A percentile compares a stretch with the other conserved stretches of the same genome.
phyloP scores from a whole-genome alignment of 164 flowering plant species.

The Euptelea pleiosperma region DNA sequence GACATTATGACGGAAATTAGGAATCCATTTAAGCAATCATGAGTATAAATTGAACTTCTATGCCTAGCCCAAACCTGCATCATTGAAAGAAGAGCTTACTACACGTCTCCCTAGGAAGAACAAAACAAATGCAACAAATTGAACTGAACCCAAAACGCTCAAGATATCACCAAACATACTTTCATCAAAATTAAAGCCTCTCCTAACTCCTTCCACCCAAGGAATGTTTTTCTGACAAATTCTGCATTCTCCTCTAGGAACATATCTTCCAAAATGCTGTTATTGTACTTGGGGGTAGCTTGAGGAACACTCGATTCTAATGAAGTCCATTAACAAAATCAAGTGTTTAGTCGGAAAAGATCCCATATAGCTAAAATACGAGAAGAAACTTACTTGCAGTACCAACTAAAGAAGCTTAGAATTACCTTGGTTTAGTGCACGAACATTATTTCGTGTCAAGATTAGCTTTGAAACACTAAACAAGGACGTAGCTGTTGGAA shows the following conservation, averaged over 20 bases:
- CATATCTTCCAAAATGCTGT: conserved; percentile 93
- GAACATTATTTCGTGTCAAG: conserved; percentile 61
- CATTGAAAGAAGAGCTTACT: conserved; percentile 10
- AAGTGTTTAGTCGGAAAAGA: neutral
- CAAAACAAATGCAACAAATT: neutral
- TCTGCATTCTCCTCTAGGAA: conserved; percentile 62
- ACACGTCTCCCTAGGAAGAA: neutral
- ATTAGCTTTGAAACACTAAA: conserved; percentile 55
- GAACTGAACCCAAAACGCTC: neutral
- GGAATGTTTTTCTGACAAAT: conserved; percentile 42
- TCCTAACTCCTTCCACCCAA: conserved; percentile 64
- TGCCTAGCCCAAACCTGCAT: conserved; percentile 90
- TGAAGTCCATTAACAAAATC: conserved; percentile 5
- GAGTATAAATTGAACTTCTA: conserved; percentile 55
- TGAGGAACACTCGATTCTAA: conserved; percentile 30
- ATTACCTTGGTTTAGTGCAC: conserved; percentile 54
- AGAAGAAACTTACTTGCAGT: neutral
- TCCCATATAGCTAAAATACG: neutral
- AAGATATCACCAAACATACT: conserved; percentile 33
- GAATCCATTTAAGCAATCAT: conserved; percentile 86
- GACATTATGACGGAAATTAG: conserved; percentile 63
- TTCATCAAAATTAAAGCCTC: conserved; percentile 75
- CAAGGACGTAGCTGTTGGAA: conserved; percentile 67
- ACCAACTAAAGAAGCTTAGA: neutral
- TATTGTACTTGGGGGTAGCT: conserved; percentile 75